These are phyloP conservation scores for Cenococcum geophilum DNA, from an alignment of 495 filamentous ascomycete genomes.

Conservation along the genomic window DNA sequence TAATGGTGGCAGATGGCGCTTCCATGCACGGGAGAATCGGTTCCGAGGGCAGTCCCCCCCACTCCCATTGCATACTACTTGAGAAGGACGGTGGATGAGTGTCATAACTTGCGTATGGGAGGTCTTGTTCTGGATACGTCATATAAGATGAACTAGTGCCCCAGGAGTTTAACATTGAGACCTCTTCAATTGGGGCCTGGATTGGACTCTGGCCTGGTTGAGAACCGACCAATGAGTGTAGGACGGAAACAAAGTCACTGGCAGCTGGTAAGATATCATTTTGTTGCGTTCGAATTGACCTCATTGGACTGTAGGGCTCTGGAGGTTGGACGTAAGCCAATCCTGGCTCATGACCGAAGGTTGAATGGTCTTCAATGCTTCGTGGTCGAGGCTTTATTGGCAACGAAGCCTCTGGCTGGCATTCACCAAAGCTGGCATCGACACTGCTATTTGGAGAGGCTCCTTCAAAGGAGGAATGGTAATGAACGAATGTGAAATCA, in stretches of 20 bases:
- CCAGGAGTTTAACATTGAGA: not conserved
- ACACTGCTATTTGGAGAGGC: not conserved
- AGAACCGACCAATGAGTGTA: not conserved
- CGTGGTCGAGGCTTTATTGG: not conserved
- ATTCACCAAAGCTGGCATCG: not conserved
- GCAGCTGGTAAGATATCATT: not conserved
- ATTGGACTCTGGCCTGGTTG: not conserved
- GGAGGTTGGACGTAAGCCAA: not conserved
- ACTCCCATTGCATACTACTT: not conserved
- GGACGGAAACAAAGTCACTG: not conserved
- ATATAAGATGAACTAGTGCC: not conserved
- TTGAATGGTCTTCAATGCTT: not conserved
- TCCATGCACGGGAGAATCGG: not conserved
- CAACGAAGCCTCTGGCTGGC: not conserved
- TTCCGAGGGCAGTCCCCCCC: not conserved
- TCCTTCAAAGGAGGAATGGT: not conserved
- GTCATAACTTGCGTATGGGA: not conserved
- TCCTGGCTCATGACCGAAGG: not conserved
- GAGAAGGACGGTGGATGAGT: not conserved
- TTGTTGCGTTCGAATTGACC: not conserved
- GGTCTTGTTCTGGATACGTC: not conserved
- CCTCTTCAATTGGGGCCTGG: not conserved
- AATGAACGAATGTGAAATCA: constrained; percentile 1
- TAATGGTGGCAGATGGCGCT: not conserved
- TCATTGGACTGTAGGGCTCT: not conserved